A percentile compares a stretch with the other conserved stretches of the same genome.
phyloP scores from a whole-genome alignment of 164 flowering plant species.

The Umbellularia californica region DNA sequence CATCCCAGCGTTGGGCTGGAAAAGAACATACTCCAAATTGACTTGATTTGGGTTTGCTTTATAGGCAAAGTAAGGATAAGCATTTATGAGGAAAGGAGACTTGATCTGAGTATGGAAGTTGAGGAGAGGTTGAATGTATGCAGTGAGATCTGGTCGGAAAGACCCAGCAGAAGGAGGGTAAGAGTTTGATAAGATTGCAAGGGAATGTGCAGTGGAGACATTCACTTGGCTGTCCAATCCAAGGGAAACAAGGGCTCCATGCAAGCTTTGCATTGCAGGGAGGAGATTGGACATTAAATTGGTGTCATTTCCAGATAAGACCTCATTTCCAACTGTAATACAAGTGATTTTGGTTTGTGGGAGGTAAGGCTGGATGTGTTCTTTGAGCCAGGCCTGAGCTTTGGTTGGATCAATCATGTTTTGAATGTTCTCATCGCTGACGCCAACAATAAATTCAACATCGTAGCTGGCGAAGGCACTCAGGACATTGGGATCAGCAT shows the following conservation, averaged over 20 bases:
- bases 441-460: slow-evolving; percentile 65
- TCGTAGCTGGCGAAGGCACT: slow-evolving; percentile 52
- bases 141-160: slow-evolving; percentile 44
- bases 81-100: slow-evolving; percentile 83
- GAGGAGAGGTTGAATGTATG: slow-evolving; percentile 53
- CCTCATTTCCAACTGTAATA: slow-evolving; percentile 75
- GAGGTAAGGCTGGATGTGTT: slow-evolving; percentile 42
- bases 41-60: slow-evolving; percentile 50
- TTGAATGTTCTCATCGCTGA: slow-evolving; percentile 48
- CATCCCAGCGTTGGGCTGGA: slow-evolving; percentile 56
- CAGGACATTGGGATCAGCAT: slow-evolving; percentile 72
- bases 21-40: slow-evolving; percentile 56
- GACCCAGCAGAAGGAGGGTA: slow-evolving; percentile 84
- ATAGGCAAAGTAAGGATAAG: slow-evolving; percentile 90
- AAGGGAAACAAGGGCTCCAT: slow-evolving; percentile 43
- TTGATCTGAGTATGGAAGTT: slow-evolving; percentile 54
- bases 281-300: slow-evolving; percentile 36
- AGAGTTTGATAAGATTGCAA: slow-evolving; percentile 45
- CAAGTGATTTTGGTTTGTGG: slow-evolving; percentile 53
- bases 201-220: slow-evolving; percentile 78
- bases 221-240: slow-evolving; percentile 52
- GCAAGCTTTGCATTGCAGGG: slow-evolving; percentile 73
- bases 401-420: slow-evolving; percentile 45
- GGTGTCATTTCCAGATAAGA: slow-evolving; percentile 36
- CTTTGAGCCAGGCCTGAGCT: slow-evolving; percentile 63